Percentiles rank a stretch among this genome's conserved stretches.
These are phyloP conservation scores for Penicillium sp. DNA, from an alignment of 2,329 filamentous ascomycete genomes.

Conservation along the genomic window DNA sequence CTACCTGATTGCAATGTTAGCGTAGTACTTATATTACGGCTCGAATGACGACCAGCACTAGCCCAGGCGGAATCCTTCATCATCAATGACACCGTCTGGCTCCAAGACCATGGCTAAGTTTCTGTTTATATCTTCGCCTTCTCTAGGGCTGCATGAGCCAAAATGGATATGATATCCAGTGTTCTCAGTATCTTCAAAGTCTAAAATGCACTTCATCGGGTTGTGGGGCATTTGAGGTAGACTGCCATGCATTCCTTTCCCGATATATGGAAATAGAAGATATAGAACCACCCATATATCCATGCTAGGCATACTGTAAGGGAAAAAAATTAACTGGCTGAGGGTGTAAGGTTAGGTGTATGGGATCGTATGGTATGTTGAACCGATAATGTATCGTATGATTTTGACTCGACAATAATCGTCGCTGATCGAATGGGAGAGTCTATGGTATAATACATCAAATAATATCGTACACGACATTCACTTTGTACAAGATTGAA, in stretches of 20 bases:
- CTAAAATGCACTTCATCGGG: neutral
- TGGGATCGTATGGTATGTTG: neutral
- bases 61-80: too few species aligned
- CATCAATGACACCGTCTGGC: too few species aligned
- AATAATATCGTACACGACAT: slow-evolving; percentile 2
- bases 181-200: neutral
- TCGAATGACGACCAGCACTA: too few species aligned
- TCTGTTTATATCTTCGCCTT: too few species aligned
- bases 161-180: neutral
- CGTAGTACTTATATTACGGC: too few species aligned
- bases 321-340: neutral
- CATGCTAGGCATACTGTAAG: neutral
- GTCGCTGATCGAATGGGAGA: neutral
- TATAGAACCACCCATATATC: neutral
- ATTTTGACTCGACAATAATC: neutral
- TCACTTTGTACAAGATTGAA: slow-evolving; percentile 1
- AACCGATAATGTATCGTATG: neutral
- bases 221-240: neutral
- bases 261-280: neutral
- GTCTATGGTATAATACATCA: slow-evolving; percentile 5
- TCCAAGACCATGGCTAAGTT: too few species aligned
- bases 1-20: too few species aligned
- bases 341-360: neutral
- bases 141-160: too few species aligned
- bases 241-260: neutral